phyloP scores from a whole-genome alignment of 1,139 yeast species.

The Groenewaldozyma sp. region DNA sequence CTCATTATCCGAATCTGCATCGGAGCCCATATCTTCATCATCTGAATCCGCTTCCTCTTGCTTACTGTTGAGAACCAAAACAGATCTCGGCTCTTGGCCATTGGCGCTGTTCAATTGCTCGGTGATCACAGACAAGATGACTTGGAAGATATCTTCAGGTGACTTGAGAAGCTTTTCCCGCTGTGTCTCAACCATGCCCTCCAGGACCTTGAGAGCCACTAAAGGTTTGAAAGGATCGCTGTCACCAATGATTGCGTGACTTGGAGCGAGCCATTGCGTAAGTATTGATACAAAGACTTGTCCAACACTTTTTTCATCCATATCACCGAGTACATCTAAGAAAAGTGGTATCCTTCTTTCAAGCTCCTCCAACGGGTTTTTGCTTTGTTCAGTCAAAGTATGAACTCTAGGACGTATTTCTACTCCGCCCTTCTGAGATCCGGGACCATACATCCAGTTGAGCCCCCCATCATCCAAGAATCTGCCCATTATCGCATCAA shows the following conservation, averaged over 20 bases:
- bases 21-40: constrained; percentile 20
- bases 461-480: constrained; percentile 35
- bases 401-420: constrained; percentile 32
- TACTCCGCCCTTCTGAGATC: constrained; percentile 46
- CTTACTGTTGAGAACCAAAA: constrained; percentile 1
- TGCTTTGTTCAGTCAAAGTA: constrained; percentile 9
- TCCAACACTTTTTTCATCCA: constrained; percentile 40
- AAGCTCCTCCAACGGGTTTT: constrained; percentile 35
- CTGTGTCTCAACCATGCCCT: constrained; percentile 50
- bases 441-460: constrained; percentile 43
- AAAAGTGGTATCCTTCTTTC: constrained; percentile 45
- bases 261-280: constrained; percentile 45
- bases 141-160: constrained; percentile 49
- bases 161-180: constrained; percentile 53
- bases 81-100: background rate
- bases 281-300: constrained; percentile 44
- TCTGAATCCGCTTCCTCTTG: constrained; percentile 7
- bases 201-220: constrained; percentile 56
- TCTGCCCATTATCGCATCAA: constrained; percentile 35
- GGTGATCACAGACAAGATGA: constrained; percentile 43
- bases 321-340: constrained; percentile 38
- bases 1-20: constrained; percentile 21
- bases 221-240: constrained; percentile 48
- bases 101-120: constrained; percentile 14
- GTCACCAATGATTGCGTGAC: constrained; percentile 22